Base-by-base conservation (phyloP, 371 early-diverging fungal genomes). In the Scutellospora calospora region DNA sequence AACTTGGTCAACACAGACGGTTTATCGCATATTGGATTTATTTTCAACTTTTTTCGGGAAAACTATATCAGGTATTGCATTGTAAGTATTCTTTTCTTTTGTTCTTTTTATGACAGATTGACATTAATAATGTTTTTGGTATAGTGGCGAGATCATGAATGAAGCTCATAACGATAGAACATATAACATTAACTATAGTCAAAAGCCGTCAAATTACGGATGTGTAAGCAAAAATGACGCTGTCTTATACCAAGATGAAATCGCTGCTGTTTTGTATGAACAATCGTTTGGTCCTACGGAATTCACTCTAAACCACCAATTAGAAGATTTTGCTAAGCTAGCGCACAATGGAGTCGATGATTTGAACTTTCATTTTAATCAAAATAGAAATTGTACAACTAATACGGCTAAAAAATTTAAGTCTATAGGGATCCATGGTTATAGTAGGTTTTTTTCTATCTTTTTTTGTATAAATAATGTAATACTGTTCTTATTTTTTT, bases 1-100 rank as follows among this genome's bases (percentile, higher is more conserved):
- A 57, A 74, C 75, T 2, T 74, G 76, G 59, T 76, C 76, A 14
- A 60, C 33, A 1, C 76, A 76, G 38, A 76, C 45, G 6, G 35
- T 76, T 29, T 76, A 76, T 45, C 62, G 60, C 8, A 27, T 76
- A 27, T 41, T 76, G 6, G 76, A 76, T n/a, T 60, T 76, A 60
- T 76, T 76, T 76, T 76, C 60, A 29, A 60, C 59, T n/a, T 76
- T 76, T 76, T 76, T 76, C 16, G 14, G 62, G 0, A 60, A 76
- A 41, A 41, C 33, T 3, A 60, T 45, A 60, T 76, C 59, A 33
- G 76, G 76, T 59, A 60, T 33, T 18, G 57, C 29, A 2, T 76
- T 76, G 76, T 60, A 76, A 33, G 38, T 62, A 20, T 76, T 35
- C 4, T 62, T 25, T 14, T 41, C 18, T 76, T 38, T 51, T 57